These are phyloP conservation scores for Phytophthora foliorum DNA, from an alignment of 352 stramenopile genomes.

Conservation along the genomic window DNA sequence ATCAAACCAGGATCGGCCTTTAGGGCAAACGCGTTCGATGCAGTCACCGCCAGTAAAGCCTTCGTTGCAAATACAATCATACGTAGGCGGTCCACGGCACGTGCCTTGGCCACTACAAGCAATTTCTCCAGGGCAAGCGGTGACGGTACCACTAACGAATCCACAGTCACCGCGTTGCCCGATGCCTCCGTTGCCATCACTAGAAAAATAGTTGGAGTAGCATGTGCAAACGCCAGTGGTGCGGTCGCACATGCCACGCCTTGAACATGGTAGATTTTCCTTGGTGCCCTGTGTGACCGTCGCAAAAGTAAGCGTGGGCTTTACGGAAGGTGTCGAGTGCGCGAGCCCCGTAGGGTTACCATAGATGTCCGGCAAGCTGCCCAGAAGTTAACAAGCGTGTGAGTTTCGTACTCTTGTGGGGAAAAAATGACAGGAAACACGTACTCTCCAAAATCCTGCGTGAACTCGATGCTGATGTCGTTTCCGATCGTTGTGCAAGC, in stretches of 20 bases:
- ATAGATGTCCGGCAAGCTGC: constrained; percentile 64
- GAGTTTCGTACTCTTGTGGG: neutral
- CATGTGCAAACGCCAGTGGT: constrained; percentile 82
- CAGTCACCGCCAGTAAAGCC: constrained; percentile 81
- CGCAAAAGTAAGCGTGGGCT: constrained; percentile 54
- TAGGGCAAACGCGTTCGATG: constrained; percentile 71
- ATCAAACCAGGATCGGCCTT: constrained; percentile 80
- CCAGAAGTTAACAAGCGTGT: neutral
- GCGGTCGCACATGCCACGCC: constrained; percentile 85
- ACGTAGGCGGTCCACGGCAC: constrained; percentile 75
- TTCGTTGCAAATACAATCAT: constrained; percentile 85
- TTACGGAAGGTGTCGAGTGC: constrained; percentile 59
- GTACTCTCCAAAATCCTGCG: constrained; percentile 81
- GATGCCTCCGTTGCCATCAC: constrained; percentile 79
- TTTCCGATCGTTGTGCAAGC: constrained; percentile 80
- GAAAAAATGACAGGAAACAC: constrained; percentile 7
- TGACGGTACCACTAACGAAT: constrained; percentile 70
- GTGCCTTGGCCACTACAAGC: constrained; percentile 80
- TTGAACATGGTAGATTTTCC: constrained; percentile 89
- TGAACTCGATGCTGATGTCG: constrained; percentile 82
- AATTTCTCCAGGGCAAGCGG: constrained; percentile 74
- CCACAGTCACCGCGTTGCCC: constrained; percentile 94
- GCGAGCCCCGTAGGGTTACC: constrained; percentile 62
- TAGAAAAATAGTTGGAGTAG: constrained; percentile 88
- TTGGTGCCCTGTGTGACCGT: constrained; percentile 89